Evolutionary conservation across 352 stramenopile species (phyloP).

Genomic region (Pythium phragmiticola): DNA sequence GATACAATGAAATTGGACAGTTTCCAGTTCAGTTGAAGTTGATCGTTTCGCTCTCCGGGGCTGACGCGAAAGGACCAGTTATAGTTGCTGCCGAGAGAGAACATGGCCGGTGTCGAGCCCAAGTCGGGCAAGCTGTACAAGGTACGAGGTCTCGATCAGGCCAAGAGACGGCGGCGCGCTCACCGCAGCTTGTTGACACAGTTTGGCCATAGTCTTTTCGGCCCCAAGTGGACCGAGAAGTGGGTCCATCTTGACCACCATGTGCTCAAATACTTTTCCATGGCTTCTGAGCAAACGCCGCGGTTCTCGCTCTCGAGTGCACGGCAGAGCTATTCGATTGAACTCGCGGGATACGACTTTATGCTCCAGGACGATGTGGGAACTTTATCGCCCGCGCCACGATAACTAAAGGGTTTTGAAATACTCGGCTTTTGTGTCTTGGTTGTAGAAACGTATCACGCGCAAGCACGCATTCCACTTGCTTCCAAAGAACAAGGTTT

Average conservation of each 20-base stretch:
- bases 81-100: not conserved
- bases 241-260: conserved; percentile 73
- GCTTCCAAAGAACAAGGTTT: conserved; percentile 50
- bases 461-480: conserved; percentile 71
- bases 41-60: no score
- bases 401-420: not conserved
- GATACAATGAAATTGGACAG: no score
- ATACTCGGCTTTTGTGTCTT: not conserved
- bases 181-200: conserved; percentile 12
- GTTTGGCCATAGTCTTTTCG: conserved; percentile 57
- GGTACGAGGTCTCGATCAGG: conserved; percentile 21
- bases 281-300: conserved; percentile 55
- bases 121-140: conserved; percentile 72
- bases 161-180: not conserved
- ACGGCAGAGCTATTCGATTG: conserved; percentile 43
- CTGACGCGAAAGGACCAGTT: not conserved
- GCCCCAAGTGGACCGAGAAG: conserved; percentile 77
- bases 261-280: conserved; percentile 75
- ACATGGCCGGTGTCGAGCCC: conserved; percentile 37
- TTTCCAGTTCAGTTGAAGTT: no score
- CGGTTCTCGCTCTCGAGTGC: conserved; percentile 59
- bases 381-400: not conserved
- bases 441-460: conserved; percentile 48
- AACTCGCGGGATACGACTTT: conserved; percentile 52
- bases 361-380: conserved; percentile 42